Conservation (phyloP, 495 filamentous ascomycete genomes). For the Trichoderma erinaceum region DNA sequence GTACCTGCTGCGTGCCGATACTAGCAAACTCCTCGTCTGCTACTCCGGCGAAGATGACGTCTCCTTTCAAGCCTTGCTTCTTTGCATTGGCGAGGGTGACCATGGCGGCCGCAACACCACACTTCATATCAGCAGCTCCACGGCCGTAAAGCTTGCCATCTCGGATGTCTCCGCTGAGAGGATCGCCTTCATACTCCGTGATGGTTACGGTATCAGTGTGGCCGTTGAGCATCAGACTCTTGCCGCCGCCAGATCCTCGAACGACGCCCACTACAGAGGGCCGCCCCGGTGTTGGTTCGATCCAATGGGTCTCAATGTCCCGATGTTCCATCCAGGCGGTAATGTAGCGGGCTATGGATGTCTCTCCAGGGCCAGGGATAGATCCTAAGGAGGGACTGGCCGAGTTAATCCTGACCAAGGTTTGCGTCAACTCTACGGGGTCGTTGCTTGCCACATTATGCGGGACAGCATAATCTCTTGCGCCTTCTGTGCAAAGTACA, state of each 20-base stretch:
- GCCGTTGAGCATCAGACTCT: constrained; percentile 45
- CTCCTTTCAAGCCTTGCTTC: constrained; percentile 29
- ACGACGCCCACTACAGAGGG: constrained; percentile 44
- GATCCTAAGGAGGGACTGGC: constrained; percentile 38
- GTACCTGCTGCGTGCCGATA: constrained; percentile 39
- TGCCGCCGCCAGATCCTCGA: constrained; percentile 37
- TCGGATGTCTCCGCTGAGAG: constrained; percentile 34
- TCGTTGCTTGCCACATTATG: constrained; percentile 31
- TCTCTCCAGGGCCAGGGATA: constrained; percentile 36
- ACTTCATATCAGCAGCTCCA: constrained; percentile 44
- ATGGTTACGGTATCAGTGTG: constrained; percentile 45
- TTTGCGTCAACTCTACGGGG: constrained; percentile 32
- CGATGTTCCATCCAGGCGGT: constrained; percentile 41
- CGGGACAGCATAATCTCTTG: constrained; percentile 24
- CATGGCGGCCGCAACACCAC: constrained; percentile 39
- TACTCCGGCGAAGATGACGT: constrained; percentile 43
- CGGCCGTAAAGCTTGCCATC: constrained; percentile 38
- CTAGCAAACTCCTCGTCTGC: constrained; percentile 44
- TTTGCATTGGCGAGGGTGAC: constrained; percentile 31
- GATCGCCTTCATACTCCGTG: constrained; percentile 37
- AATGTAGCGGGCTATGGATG: constrained; percentile 35
- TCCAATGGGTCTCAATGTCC: constrained; percentile 39
- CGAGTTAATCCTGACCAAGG: constrained; percentile 39
- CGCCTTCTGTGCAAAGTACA: constrained; percentile 30
- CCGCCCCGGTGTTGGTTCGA: constrained; percentile 36